These are phyloP conservation scores for Parathielavia hyrcaniae DNA, from an alignment of 495 filamentous ascomycete genomes.

Conservation along the genomic window DNA sequence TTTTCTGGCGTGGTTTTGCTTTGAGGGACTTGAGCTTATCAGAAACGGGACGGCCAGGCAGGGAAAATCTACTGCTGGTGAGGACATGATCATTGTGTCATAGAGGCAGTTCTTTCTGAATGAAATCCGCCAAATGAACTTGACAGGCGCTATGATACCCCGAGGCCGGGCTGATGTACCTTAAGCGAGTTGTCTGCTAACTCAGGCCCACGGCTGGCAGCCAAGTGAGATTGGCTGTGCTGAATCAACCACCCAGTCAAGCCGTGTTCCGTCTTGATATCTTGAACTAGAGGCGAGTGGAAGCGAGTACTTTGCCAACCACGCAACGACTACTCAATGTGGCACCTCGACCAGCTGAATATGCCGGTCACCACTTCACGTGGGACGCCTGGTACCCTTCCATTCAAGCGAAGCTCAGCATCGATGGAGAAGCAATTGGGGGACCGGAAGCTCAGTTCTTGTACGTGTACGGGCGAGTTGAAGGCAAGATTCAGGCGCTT, in stretches of 20 bases:
- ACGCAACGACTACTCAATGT: too few species aligned
- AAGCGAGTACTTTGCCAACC: too few species aligned
- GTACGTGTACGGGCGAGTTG: too few species aligned
- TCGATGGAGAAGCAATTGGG: too few species aligned
- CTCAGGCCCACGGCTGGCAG: not conserved
- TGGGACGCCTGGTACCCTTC: too few species aligned
- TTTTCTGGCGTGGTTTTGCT: conserved; percentile 50
- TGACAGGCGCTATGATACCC: conserved; percentile 26
- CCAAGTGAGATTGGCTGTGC: not conserved
- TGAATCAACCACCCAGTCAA: conserved; percentile 14
- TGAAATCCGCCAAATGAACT: conserved; percentile 35
- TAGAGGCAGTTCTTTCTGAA: conserved; percentile 48
- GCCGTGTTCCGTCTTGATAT: not conserved
- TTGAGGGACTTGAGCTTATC: conserved; percentile 45
- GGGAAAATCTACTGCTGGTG: conserved; percentile 39
- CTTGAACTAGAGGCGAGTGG: not conserved
- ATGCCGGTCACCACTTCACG: too few species aligned
- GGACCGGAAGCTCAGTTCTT: too few species aligned
- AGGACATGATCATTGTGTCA: conserved; percentile 37
- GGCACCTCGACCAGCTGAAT: too few species aligned
- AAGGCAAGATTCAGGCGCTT: too few species aligned
- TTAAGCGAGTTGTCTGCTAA: conserved; percentile 7
- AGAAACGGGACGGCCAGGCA: conserved; percentile 45
- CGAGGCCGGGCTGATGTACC: conserved; percentile 5
- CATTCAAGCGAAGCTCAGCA: too few species aligned